Base-by-base conservation (phyloP, 108 stramenopile genomes). In the Hondaea fermentalgiana region DNA sequence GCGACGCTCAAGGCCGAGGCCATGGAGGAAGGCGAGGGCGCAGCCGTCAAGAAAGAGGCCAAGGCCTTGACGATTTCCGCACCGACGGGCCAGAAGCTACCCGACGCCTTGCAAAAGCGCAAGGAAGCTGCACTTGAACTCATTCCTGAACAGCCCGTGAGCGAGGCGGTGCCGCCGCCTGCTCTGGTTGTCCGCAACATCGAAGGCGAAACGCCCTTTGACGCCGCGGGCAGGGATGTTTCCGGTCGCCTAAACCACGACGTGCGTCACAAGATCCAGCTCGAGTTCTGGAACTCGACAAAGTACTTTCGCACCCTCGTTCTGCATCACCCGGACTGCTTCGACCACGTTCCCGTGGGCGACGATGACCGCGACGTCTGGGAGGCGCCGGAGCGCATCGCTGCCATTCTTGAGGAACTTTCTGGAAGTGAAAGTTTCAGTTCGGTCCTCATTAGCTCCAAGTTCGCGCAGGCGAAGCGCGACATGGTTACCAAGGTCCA, bases 401-500 rank as follows among this genome's bases (percentile, higher is more conserved):
- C 44, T 4, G 83, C 83, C 47, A 89, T 89, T 60, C 25, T 89
- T 0, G 49, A 83, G 89, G 19, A 25, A 5, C 8, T 44, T 16
- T 28, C 57, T 5, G 59, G 51, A 35, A 49, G 44, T 60, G 28
- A 14, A 19, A 43, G 49, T n/a, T 21, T 59, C 1, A 25, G 19
- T 19, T 58, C 19, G 21, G 88, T 60, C 8, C 25, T 60, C 59
- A 35, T 88, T 23, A 57, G 29, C 87, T 88, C 71, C 42, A 25
- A 51, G 35, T 89, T 89, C 89, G 29, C 88, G 25, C 29, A 43
- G 19, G 90, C 88, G 5, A 45, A n/a, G 14, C 35, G 16, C 88
- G 91, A 91, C 49, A 60, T 44, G 45, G 58, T 93, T 10, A 44
- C 4, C 49, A 47, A 91, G 44, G 92, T 60, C 4, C 93, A 93